A percentile compares a stretch with the other conserved stretches of the same genome.
These are phyloP conservation scores for Cryptosporidium viatorum DNA, from an alignment of 169 alveolate species.

Conservation along the genomic window DNA sequence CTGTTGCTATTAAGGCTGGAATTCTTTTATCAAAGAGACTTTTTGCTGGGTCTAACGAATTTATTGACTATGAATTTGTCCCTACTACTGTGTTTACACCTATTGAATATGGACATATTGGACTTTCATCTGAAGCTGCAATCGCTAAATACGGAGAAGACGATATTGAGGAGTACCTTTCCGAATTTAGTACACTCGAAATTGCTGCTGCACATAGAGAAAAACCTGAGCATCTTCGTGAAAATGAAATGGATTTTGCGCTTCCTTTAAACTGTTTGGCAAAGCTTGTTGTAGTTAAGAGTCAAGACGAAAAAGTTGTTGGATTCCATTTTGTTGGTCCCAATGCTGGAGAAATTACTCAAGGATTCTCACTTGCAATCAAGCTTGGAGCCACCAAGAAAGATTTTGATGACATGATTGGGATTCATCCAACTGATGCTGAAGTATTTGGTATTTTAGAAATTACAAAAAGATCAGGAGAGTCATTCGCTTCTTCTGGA, in stretches of 20 bases:
- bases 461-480: conserved; percentile 89
- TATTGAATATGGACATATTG: conserved; percentile 95
- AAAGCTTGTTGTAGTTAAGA: conserved; percentile 90
- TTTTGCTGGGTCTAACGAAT: conserved; percentile 85
- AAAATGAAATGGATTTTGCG: conserved; percentile 84
- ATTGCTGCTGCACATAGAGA: conserved; percentile 85
- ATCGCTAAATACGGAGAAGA: conserved; percentile 81
- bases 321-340: conserved; percentile 98
- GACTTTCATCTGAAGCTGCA: conserved; percentile 96
- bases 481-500: conserved; percentile 89
- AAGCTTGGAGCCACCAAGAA: conserved; percentile 92
- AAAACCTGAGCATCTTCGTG: conserved; percentile 77
- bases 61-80: conserved; percentile 89
- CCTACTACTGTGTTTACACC: conserved; percentile 99
- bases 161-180: conserved; percentile 88
- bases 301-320: conserved; percentile 90
- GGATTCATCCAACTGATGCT: conserved; percentile 98
- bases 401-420: conserved; percentile 91
- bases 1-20: conserved; percentile 98
- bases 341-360: conserved; percentile 98
- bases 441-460: conserved; percentile 89
- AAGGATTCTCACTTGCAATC: conserved; percentile 95
- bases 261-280: conserved; percentile 89
- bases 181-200: conserved; percentile 91
- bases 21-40: conserved; percentile 94